Base-by-base conservation (phyloP, 768 basidiomycete species). In the Gloeopeniophorella convolvens region DNA sequence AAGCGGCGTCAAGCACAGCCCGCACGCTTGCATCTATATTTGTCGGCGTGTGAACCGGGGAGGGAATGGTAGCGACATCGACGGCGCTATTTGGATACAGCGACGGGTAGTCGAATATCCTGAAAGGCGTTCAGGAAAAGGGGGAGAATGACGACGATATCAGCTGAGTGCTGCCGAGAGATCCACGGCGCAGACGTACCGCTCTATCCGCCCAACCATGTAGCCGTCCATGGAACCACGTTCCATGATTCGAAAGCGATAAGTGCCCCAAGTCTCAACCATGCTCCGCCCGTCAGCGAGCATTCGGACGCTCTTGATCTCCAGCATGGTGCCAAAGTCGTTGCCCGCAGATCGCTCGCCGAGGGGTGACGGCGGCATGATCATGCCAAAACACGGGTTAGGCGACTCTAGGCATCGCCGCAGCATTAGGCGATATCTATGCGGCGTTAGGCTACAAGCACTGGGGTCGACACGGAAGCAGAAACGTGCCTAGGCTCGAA, bases 281-380 rank as follows among this genome's bases (percentile, higher is more conserved):
- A 92, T 78, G 66, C 89, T 90, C 42, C 93, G 72, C 11, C 95
- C 95, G 65, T 99, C 95, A 3, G 82, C 74, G 23, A 93, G 72
- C 81, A 89, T 88, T 63, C 89, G 85, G 6, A 95, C 90, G 56
- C 75, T 79, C 56, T 77, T 76, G 51, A 98, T 93, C 65, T 90
- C 81, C 45, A 97, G 76, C 83, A 97, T 94, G 33, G 93, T 98
- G 4, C 95, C 95, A 66, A 86, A 99, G 51, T 90, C 83, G 58
- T 72, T 66, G 30, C 75, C 72, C 18, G 42, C 6, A 36, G 47
- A 39, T 36, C 49, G 49, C 34, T 50, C 49, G 16, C 36, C 36
- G 18, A 71, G 66, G 20, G 69, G 63, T 18, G 72, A 67, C 3
- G 77, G 72, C 12, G 88, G 83, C 70, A 95, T 83, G 61, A 96